Evolutionary conservation across 2,329 filamentous ascomycete species (phyloP).

Genomic region (Colletotrichum zoysiae): DNA sequence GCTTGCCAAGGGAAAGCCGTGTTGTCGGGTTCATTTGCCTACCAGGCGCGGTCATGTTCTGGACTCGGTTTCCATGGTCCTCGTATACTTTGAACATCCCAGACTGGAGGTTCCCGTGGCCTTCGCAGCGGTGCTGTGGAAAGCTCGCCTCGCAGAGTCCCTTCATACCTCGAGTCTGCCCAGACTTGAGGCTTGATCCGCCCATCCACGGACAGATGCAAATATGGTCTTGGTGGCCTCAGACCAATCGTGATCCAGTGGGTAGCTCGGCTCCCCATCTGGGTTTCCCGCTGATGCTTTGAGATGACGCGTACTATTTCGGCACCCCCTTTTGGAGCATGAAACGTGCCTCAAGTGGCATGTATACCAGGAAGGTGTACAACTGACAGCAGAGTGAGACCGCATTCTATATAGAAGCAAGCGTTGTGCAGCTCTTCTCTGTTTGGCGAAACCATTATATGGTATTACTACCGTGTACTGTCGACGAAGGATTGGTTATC

Average conservation of each 20-base stretch:
- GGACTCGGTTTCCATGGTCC: neutral
- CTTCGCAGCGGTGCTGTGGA: neutral
- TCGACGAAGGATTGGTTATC: neutral
- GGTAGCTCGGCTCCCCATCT: neutral
- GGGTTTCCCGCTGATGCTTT: neutral
- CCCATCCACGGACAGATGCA: neutral
- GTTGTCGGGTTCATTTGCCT: no score
- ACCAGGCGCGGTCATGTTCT: neutral
- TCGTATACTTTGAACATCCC: neutral
- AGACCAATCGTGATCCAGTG: neutral
- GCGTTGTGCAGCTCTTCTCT: neutral
- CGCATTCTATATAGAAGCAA: neutral
- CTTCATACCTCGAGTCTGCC: neutral
- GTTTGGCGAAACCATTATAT: neutral
- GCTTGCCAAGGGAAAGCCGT: neutral
- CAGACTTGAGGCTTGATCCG: neutral
- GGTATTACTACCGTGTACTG: neutral
- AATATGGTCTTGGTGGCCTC: neutral
- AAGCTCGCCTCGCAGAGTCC: neutral
- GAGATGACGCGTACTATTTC: neutral
- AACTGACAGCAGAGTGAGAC: neutral
- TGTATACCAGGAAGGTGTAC: neutral
- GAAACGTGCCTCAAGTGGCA: neutral
- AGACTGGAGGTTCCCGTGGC: neutral
- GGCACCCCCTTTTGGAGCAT: neutral